A percentile compares a stretch with the other conserved stretches of the same genome.
phyloP scores from a whole-genome alignment of 371 early-diverging fungal genomes.

The Lichtheimia ramosa region DNA sequence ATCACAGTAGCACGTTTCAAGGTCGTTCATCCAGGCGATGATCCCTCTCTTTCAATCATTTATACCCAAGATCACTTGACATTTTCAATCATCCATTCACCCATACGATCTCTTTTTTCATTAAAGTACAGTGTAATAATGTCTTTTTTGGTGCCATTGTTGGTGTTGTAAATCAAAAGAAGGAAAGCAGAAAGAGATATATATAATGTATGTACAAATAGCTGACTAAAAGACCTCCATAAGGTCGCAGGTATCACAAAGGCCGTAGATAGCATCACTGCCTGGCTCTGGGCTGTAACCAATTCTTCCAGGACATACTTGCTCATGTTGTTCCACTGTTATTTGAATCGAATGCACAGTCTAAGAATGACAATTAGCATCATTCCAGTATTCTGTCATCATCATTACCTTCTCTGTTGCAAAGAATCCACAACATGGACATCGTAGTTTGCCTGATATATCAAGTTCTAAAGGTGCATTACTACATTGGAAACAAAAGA shows the following conservation, averaged over 20 bases:
- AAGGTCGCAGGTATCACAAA: conserved; percentile 13
- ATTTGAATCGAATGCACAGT: conserved; percentile 1
- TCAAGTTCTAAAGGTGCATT: conserved; percentile 1
- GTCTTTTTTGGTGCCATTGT: no score
- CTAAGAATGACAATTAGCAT: background rate
- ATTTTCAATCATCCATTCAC: no score
- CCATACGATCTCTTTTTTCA: no score
- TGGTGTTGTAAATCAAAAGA: no score
- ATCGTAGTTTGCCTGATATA: background rate
- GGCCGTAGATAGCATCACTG: conserved; percentile 11
- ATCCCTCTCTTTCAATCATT: background rate
- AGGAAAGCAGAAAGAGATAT: no score
- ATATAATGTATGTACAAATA: no score
- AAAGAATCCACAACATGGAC: conserved; percentile 7
- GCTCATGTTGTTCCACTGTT: conserved; percentile 3
- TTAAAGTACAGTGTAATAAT: no score
- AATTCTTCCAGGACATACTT: conserved; percentile 7
- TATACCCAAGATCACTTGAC: no score
- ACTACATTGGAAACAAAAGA: conserved; percentile 1
- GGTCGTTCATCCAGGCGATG: conserved; percentile 10
- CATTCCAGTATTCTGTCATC: background rate
- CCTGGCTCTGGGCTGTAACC: conserved; percentile 13
- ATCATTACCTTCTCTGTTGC: conserved; percentile 9
- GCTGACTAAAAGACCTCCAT: conserved; percentile 9
- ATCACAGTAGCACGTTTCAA: background rate